Conservation (phyloP, 345 rosid genomes). For the Cardiospermum halicacabum region DNA sequence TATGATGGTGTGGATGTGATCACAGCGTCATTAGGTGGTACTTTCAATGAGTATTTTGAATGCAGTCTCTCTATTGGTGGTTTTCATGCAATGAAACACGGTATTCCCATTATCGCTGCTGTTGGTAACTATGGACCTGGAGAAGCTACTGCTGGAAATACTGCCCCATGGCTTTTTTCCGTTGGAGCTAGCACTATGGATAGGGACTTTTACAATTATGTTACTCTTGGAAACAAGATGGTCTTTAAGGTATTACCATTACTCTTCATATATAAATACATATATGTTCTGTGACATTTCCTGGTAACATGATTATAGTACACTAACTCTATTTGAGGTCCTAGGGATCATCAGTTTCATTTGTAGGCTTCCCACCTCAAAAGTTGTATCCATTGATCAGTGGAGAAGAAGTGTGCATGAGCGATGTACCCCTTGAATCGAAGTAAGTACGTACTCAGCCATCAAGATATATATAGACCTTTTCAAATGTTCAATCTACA, state of each 20-base stretch:
- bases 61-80: slow-evolving; percentile 34
- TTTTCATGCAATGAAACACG: slow-evolving; percentile 36
- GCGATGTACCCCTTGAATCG: slow-evolving; percentile 20
- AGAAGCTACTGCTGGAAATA: slow-evolving; percentile 19
- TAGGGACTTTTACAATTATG: slow-evolving; percentile 47
- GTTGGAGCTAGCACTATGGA: slow-evolving; percentile 78
- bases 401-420: slow-evolving; percentile 34
- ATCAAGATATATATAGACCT: too few relatives aligned
- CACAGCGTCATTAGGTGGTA: slow-evolving; percentile 33
- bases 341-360: slow-evolving; percentile 65
- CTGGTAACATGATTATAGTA: too few relatives aligned
- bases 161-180: slow-evolving; percentile 61
- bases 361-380: slow-evolving; percentile 24
- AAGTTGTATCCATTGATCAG: slow-evolving; percentile 46
- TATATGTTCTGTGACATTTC: too few relatives aligned
- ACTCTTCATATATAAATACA: not conserved
- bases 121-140: slow-evolving; percentile 37
- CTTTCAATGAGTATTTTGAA: slow-evolving; percentile 5
- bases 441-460: slow-evolving; percentile 37
- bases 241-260: slow-evolving; percentile 17
- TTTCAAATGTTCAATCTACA: too few relatives aligned
- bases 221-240: slow-evolving; percentile 18
- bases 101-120: slow-evolving; percentile 25
- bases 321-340: too few relatives aligned
- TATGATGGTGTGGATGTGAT: slow-evolving; percentile 43